Evolutionary conservation across 1,284 basidiomycete genomes (phyloP).

Genomic region (Cryptococcus wingfieldii): DNA sequence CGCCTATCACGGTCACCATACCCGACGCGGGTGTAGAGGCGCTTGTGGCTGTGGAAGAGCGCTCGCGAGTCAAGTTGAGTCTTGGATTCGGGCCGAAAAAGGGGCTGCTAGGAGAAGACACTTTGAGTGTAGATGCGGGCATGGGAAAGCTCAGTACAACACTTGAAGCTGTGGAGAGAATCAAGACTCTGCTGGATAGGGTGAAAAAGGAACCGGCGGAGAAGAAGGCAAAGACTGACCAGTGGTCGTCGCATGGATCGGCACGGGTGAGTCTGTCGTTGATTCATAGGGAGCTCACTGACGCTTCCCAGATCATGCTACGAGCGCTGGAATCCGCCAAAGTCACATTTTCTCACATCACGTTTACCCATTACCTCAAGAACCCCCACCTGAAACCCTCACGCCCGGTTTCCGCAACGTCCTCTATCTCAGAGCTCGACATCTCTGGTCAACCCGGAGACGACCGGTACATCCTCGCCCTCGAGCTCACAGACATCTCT

Average conservation of each 20-base stretch:
- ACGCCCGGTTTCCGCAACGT: constrained; percentile 12
- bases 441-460: constrained; percentile 1
- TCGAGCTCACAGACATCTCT: constrained; percentile 24
- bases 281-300: constrained; percentile 2
- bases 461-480: constrained; percentile 26
- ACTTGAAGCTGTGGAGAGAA: constrained; percentile 29
- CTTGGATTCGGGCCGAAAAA: constrained; percentile 39
- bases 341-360: constrained; percentile 21
- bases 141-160: constrained; percentile 24
- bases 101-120: constrained; percentile 34
- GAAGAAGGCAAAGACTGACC: neutral
- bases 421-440: neutral
- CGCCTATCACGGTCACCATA: neutral
- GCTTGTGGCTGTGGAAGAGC: constrained; percentile 23
- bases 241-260: constrained; percentile 12
- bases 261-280: constrained; percentile 11
- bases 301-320: constrained; percentile 25
- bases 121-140: constrained; percentile 22
- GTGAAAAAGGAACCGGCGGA: neutral
- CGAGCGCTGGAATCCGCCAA: constrained; percentile 34
- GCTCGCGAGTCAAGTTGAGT: constrained; percentile 14
- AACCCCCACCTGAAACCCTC: neutral
- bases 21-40: constrained; percentile 17
- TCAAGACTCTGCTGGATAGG: constrained; percentile 7
- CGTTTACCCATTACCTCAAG: constrained; percentile 25